A percentile compares a stretch with the other conserved stretches of the same genome.
phyloP scores from a whole-genome alignment of 768 basidiomycete genomes.

The Dioszegia hungarica region DNA sequence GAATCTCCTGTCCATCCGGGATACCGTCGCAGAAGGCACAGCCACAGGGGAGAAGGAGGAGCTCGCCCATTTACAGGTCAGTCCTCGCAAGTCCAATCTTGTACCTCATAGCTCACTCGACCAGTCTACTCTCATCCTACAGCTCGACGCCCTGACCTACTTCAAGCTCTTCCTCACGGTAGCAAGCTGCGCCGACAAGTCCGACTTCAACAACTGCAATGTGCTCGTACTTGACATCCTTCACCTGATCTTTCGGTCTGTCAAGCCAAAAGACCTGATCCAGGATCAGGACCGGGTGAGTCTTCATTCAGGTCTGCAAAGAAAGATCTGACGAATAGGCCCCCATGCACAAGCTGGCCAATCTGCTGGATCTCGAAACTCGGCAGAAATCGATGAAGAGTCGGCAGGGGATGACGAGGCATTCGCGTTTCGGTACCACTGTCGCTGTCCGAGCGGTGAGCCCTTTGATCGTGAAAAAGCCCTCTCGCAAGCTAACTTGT shows the following conservation, averaged over 20 bases:
- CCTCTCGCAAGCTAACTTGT: neutral
- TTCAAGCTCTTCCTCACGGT: slow-evolving; percentile 78
- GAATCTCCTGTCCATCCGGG: slow-evolving; percentile 91
- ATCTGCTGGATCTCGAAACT: slow-evolving; percentile 73
- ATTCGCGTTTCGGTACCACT: slow-evolving; percentile 95
- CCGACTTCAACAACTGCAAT: slow-evolving; percentile 80
- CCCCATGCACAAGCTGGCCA: slow-evolving; percentile 58
- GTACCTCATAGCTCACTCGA: neutral
- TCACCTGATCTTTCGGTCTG: slow-evolving; percentile 79
- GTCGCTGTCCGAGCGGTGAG: slow-evolving; percentile 65
- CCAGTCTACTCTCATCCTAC: slow-evolving; percentile 64
- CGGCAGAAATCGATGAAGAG: slow-evolving; percentile 59
- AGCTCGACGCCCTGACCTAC: slow-evolving; percentile 66
- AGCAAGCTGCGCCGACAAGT: slow-evolving; percentile 71
- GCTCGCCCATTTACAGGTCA: slow-evolving; percentile 65
- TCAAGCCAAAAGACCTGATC: slow-evolving; percentile 58
- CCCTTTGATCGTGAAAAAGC: neutral
- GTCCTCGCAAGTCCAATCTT: neutral
- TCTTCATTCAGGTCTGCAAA: neutral
- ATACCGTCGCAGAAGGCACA: slow-evolving; percentile 67
- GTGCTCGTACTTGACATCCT: slow-evolving; percentile 87
- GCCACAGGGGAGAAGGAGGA: slow-evolving; percentile 74
- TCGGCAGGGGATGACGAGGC: slow-evolving; percentile 65
- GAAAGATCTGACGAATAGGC: slow-evolving; percentile 52
- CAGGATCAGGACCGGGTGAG: slow-evolving; percentile 45